Base-by-base conservation (phyloP, 345 rosid species). In the Gossypium longicalyx region DNA sequence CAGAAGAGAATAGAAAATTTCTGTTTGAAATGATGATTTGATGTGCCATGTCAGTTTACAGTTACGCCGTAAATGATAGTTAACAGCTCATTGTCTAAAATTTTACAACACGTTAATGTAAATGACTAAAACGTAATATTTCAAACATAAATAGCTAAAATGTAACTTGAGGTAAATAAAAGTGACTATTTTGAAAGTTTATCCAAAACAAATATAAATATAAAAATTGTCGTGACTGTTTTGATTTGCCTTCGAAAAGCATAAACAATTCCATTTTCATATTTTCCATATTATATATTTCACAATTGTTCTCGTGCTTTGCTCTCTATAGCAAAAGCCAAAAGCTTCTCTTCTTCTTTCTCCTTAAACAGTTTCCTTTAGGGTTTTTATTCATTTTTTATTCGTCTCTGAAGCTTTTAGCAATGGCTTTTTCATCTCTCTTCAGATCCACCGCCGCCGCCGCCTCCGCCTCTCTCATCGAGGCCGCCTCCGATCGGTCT, bases 351-450 rank as follows among this genome's bases (percentile, higher is more conserved):
- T 29, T 63, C 60, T 58, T 12, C 41, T 12, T 23, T 59, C n/a
- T 25, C 41, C 38, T 19, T 13, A 34, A 34, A 15, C 2, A 45
- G 23, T 9, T 27, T 59, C 67, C 7, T 7, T 16, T 59, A 51
- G 66, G 67, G 47, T 47, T 60, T 72, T 58, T 4, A 17, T 38
- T 56, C 8, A 12, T 72, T 47, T 59, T 12, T 70, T 16, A 9
- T 70, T 34, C 12, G 12, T 44, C 12, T 74, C 47, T 10, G 43
- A 44, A 58, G 59, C 54, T 62, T 23, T 23, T 7, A 17, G 41
- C 78, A 70, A 94, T 95, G 99, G 91, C 97, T 3, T 80, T 81
- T 77, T 86, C 96, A 49, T 80, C 89, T 62, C 83, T 88, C 67
- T 34, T 89, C 83, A 87, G 96, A 91, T 90, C 96, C 60, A 63